Base-by-base conservation (phyloP, 805 yeast species). In the Saturnispora besseyi region DNA sequence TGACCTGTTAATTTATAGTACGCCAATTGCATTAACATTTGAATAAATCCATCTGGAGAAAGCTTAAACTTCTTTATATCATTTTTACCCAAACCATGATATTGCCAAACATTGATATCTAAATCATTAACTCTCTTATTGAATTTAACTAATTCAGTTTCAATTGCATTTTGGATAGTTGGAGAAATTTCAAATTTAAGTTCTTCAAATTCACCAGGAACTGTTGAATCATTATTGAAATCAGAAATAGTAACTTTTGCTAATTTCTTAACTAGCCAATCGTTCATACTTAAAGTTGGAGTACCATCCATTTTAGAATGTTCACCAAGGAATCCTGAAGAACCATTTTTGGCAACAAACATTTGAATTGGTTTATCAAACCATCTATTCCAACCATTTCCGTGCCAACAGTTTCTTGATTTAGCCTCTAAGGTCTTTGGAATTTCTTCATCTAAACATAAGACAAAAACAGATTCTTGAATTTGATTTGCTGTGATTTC, bases 231-330 rank as follows among this genome's bases (percentile, higher is more conserved):
- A 18, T 32, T 61, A 58, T 50, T 24, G 41, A 57, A 56, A 43
- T 55, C 57, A 2, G 47, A 45, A 13, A 50, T 12, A 2, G 45
- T 26, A 53, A 57, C 49, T 15, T 58, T 78, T 69, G 61, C 78
- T 64, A 90, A 67, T 57, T 79, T 76, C 48, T 74, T 74, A 55
- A 81, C 74, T 37, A 91, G 74, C 61, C 74, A 81, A 68, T 88
- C 88, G 66, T 91, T 91, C 70, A 91, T 71, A 56, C 88, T 81
- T 61, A 87, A 79, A 30, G 96, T 91, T 62, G 97, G 96, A 9
- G 96, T 87, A 54, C 98, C 99, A 67, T 91, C 99, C 98, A 91
- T 91, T 73, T 80, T 85, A 22, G 97, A 88, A 72, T 91, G 99
- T 72, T 91, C 99, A 54, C 96, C 97, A 62, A 89, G 69, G 71